These are phyloP conservation scores for Penicillium olsonii DNA, from an alignment of 2,329 filamentous ascomycete genomes.

Conservation along the genomic window DNA sequence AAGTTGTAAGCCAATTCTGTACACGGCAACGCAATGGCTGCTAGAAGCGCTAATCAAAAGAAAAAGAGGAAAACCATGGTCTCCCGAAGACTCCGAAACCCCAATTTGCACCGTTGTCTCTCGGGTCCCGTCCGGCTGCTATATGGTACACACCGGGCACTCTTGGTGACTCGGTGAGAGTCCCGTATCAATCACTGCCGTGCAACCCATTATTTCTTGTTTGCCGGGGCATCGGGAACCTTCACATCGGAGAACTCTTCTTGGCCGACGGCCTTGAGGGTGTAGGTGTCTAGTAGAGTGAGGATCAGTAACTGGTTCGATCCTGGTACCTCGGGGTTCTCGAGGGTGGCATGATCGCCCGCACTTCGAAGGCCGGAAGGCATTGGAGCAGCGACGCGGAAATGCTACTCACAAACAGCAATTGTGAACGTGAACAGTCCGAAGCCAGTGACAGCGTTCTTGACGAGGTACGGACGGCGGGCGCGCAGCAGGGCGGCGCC, in stretches of 20 bases:
- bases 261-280: slow-evolving; percentile 84
- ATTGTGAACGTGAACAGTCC: slow-evolving; percentile 73
- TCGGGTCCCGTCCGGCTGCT: slow-evolving; percentile 5
- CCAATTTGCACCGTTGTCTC: slow-evolving; percentile 23
- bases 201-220: slow-evolving; percentile 29
- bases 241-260: slow-evolving; percentile 96
- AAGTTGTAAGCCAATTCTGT: slow-evolving; percentile 17
- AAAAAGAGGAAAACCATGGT: slow-evolving; percentile 2
- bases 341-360: slow-evolving; percentile 9
- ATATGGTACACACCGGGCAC: slow-evolving; percentile 19
- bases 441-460: slow-evolving; percentile 78
- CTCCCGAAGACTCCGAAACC: slow-evolving; percentile 26
- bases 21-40: slow-evolving; percentile 17
- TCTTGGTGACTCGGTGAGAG: background rate
- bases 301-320: slow-evolving; percentile 5
- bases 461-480: slow-evolving; percentile 85
- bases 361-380: background rate
- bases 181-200: slow-evolving; percentile 3
- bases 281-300: slow-evolving; percentile 62
- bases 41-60: slow-evolving; percentile 15
- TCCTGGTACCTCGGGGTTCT: background rate
- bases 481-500: slow-evolving; percentile 88
- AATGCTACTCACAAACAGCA: slow-evolving; percentile 73
- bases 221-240: slow-evolving; percentile 70
- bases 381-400: background rate